These are phyloP conservation scores for Onygenales sp. DNA, from an alignment of 2,329 filamentous ascomycete genomes.

Conservation along the genomic window DNA sequence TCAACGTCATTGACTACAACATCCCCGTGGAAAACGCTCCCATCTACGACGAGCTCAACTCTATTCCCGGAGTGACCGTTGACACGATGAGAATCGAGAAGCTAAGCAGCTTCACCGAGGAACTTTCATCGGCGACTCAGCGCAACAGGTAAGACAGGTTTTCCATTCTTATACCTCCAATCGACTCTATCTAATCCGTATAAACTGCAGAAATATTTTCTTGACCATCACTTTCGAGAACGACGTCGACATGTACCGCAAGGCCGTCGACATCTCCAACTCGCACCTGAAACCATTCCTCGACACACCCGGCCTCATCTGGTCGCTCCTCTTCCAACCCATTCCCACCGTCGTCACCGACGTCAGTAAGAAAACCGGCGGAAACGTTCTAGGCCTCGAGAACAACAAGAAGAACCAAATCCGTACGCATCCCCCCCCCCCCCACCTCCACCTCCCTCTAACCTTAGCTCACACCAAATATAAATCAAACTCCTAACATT, in stretches of 20 bases:
- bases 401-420: constrained; percentile 21
- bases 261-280: constrained; percentile 3
- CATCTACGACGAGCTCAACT: not conserved
- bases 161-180: not conserved
- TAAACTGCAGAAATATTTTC: constrained; percentile 2
- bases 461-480: not conserved
- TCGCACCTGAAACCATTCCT: not conserved
- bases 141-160: not conserved
- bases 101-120: constrained; percentile 4
- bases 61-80: not conserved
- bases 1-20: not conserved
- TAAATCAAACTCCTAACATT: constrained; percentile 12
- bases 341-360: constrained; percentile 26
- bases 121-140: constrained; percentile 1
- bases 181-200: not conserved
- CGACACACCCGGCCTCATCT: not conserved
- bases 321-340: constrained; percentile 24
- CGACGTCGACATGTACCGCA: constrained; percentile 6
- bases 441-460: not conserved
- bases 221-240: constrained; percentile 10
- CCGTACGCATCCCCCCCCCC: constrained; percentile 13
- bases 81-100: constrained; percentile 3
- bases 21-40: not conserved
- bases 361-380: constrained; percentile 22
- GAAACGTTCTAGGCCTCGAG: constrained; percentile 25